Base-by-base conservation (phyloP, 1,284 basidiomycete species). In the Kwoniella shivajii region DNA sequence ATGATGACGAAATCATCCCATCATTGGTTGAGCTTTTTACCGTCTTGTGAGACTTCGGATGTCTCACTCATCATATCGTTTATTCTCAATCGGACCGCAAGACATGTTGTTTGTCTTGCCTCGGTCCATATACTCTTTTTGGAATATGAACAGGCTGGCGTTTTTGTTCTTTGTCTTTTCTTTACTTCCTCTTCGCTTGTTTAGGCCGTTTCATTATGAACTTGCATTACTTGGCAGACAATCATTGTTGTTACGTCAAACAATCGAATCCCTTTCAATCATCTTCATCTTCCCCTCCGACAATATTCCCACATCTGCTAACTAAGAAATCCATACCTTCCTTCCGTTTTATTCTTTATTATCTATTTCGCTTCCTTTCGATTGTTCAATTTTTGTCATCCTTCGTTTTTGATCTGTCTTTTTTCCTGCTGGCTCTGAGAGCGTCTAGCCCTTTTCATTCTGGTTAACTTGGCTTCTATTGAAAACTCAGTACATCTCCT, bases 51-150 rank as follows among this genome's bases (percentile, higher is more conserved):
- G 43, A 26, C 20, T 20, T 27, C 50, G 50, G 50, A 51, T 51
- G 50, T 51, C 50, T 51, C 50, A 51, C 49, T 22, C 18, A 14
- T 18, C 16, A n/a, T 26, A 22, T 24, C 13, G 26, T 27, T 38
- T 30, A 46, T 53, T 53, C 41, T 24, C 34, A 53, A 33, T 53
- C 33, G 42, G 34, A 18, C 51, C 27, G 51, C 51, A 53, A 53
- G 51, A 53, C 51, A 53, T 44, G 51, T 53, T 34, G 33, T 36
- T 50, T 24, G 22, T 20, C 48, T 50, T 50, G 48, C 36, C 48
- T 13, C 14, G 3, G 6, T 34, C 20, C 31, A 13, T 9, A 22
- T 18, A 20, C 20, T 31, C 14, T 22, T 41, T 41, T 30, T 38
- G 18, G n/a, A n/a, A n/a, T n/a, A n/a, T n/a, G n/a, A n/a, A n/a